Base-by-base conservation (phyloP, 129 eudicot genomes). In the Sambucus nigra region DNA sequence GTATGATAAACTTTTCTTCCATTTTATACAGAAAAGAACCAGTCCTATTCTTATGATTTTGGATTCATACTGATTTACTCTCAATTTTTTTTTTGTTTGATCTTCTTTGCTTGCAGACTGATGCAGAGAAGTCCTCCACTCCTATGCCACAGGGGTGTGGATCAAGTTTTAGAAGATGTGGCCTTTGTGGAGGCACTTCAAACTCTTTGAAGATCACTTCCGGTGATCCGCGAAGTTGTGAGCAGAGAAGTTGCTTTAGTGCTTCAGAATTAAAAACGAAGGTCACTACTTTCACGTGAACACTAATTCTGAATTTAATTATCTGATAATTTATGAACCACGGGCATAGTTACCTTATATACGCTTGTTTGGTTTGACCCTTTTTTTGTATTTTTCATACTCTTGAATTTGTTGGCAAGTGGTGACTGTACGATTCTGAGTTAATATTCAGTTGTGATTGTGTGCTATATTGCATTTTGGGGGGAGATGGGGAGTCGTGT, bases 101-200 rank as follows among this genome's bases (percentile, higher is more conserved):
- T 56, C 35, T 59, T 76, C 42, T 5, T 29, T 58, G 7, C 15
- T 40, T 61, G 50, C 72, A 91, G 98, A 70, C 57, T 77, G 83
- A 72, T 69, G 87, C 95, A 25, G 81, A 65, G 66, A 72, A 71
- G 40, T 59, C n/a, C n/a, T n/a, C 65, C 38, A 58, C 67, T 29
- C 65, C 66, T 25, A 24, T 53, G 26, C 68, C 61, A 31, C 69
- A 58, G 64, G 59, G 64, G 14, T 76, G 70, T 57, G 78, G 60
- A 47, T 27, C 81, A 25, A 48, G 64, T 56, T 48, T 64, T 8
- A 57, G 75, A 19, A 73, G 82, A 57, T 69, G 83, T 69, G 79
- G 85, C 18, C 64, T 81, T 54, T 79, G 93, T 67, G 88, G 97
- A 60, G 79, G 69, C 18, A 48, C 70, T 52, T 12, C 71, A 41